These are phyloP conservation scores for Verbascum thapsus DNA, from an alignment of 257 asterid genomes.

Conservation along the genomic window DNA sequence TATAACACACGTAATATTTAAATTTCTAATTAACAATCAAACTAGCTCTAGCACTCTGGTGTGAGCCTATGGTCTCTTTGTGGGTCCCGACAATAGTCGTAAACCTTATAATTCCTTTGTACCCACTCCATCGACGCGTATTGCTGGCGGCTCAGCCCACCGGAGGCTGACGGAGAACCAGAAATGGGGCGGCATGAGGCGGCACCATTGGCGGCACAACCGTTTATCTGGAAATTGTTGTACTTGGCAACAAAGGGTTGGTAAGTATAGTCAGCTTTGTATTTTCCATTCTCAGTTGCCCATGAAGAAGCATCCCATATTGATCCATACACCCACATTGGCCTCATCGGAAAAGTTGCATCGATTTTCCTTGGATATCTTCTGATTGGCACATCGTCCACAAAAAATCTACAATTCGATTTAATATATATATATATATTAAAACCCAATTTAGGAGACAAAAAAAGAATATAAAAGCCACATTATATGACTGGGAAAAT, in stretches of 20 bases:
- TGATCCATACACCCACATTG: slow-evolving; percentile 76
- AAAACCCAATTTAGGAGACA: slow-evolving; percentile 5
- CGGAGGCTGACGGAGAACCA: slow-evolving; percentile 45
- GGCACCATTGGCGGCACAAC: slow-evolving; percentile 44
- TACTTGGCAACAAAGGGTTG: slow-evolving; percentile 79
- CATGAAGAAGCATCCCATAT: slow-evolving; percentile 94
- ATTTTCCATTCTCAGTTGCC: slow-evolving; percentile 88
- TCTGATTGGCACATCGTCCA: slow-evolving; percentile 86
- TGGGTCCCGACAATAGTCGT: slow-evolving; percentile 69
- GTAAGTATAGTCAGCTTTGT: slow-evolving; percentile 65
- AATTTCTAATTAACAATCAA: not conserved
- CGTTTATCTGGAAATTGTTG: slow-evolving; percentile 58
- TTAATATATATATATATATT: not conserved
- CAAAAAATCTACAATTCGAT: slow-evolving; percentile 63
- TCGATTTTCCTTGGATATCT: slow-evolving; percentile 73
- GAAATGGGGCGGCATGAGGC: slow-evolving; percentile 46
- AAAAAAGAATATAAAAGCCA: not conserved
- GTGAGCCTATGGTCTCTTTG: slow-evolving; percentile 58
- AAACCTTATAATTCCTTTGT: slow-evolving; percentile 53
- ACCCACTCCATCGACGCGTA: slow-evolving; percentile 66
- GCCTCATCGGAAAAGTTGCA: slow-evolving; percentile 73
- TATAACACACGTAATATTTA: not conserved
- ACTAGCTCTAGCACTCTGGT: slow-evolving; percentile 66
- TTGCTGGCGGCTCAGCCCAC: slow-evolving; percentile 74
- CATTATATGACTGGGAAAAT: slow-evolving; percentile 15